These are phyloP conservation scores for Drosera spatulata DNA, from an alignment of 179 eudicot genomes.

Conservation along the genomic window DNA sequence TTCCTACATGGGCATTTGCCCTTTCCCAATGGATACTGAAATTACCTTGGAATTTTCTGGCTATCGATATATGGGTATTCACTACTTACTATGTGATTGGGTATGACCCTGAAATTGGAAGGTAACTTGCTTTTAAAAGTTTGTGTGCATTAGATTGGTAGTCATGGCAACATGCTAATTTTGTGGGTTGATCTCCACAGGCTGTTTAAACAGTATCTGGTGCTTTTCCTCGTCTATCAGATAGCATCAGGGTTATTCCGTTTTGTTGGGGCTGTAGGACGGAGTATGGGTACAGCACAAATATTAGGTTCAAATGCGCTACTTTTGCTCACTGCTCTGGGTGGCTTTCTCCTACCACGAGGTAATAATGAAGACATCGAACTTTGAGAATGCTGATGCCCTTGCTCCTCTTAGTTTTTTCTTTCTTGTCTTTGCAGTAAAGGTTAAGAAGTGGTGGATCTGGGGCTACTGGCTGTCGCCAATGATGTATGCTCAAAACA, in stretches of 20 bases:
- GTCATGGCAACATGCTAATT: not conserved
- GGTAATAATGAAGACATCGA: constrained; percentile 3
- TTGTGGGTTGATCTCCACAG: constrained; percentile 7
- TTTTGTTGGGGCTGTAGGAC: constrained; percentile 10
- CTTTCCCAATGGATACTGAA: constrained; percentile 51
- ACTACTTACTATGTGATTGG: constrained; percentile 52
- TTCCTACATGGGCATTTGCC: constrained; percentile 52
- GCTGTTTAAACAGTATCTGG: constrained; percentile 19
- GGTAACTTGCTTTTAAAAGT: constrained; percentile 18
- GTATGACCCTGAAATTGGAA: constrained; percentile 38
- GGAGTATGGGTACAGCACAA: constrained; percentile 20
- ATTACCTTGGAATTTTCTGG: constrained; percentile 36
- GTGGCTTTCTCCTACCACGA: constrained; percentile 26
- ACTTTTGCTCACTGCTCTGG: constrained; percentile 7
- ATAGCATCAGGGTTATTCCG: constrained; percentile 16
- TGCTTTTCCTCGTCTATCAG: constrained; percentile 13
- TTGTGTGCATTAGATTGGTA: no score
- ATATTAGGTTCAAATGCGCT: constrained; percentile 16
- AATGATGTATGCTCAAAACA: constrained; percentile 41
- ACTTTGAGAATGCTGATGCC: no score
- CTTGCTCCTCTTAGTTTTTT: not conserved
- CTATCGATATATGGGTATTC: constrained; percentile 30
- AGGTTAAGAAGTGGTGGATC: constrained; percentile 41
- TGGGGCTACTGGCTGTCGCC: constrained; percentile 55
- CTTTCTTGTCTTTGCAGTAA: constrained; percentile 8